A percentile compares a stretch with the other conserved stretches of the same genome.
These are phyloP conservation scores for Lipomyces orientalis DNA, from an alignment of 805 yeast species.

Conservation along the genomic window DNA sequence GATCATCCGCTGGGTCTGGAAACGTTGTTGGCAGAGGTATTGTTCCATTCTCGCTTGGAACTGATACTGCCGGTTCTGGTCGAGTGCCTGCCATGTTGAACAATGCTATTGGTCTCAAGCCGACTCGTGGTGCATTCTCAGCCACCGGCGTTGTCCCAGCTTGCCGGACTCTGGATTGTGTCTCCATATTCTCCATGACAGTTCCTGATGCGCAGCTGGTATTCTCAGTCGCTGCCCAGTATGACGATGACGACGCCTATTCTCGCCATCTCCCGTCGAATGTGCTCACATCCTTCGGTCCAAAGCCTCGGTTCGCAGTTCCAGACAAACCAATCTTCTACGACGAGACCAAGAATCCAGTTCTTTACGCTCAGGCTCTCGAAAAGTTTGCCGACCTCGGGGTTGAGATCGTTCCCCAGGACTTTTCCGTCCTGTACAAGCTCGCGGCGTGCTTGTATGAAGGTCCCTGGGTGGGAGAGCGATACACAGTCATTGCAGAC, in stretches of 20 bases:
- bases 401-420: conserved; percentile 65
- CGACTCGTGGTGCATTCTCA: conserved; percentile 86
- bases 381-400: conserved; percentile 58
- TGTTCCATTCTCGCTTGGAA: conserved; percentile 88
- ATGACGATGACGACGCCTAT: conserved; percentile 78
- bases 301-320: conserved; percentile 71
- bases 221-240: conserved; percentile 71
- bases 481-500: conserved; percentile 81
- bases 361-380: conserved; percentile 67
- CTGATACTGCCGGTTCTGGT: conserved; percentile 98
- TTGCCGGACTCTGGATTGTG: conserved; percentile 92
- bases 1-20: conserved; percentile 96
- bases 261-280: conserved; percentile 75
- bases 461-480: conserved; percentile 99
- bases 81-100: conserved; percentile 96
- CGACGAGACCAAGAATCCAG: conserved; percentile 79
- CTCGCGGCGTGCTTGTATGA: conserved; percentile 89
- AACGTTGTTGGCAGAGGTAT: conserved; percentile 86
- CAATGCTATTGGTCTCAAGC: conserved; percentile 90
- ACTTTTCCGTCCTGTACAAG: conserved; percentile 76
- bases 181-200: conserved; percentile 79
- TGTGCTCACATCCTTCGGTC: conserved; percentile 64
- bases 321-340: conserved; percentile 78
- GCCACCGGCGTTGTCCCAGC: conserved; percentile 96
- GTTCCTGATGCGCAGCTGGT: conserved; percentile 82